These are phyloP conservation scores for Sphagnum magellanicum DNA, from an alignment of 228 moss, liverwort and hornwort genomes.

Conservation along the genomic window DNA sequence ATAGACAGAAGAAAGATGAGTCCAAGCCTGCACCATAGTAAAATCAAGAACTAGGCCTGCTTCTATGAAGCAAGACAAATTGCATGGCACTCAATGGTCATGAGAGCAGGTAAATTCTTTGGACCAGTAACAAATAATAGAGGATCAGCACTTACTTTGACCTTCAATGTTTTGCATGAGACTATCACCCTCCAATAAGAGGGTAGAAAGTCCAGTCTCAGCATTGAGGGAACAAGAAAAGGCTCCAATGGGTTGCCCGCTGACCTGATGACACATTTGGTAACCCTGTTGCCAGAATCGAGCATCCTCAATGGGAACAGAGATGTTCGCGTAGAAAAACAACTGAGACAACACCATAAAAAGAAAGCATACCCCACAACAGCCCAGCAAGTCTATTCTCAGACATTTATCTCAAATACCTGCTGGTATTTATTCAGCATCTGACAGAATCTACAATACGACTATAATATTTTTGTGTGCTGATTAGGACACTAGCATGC, in stretches of 20 bases:
- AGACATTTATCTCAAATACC: not conserved
- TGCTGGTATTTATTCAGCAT: no score
- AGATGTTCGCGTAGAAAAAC: constrained; percentile 68
- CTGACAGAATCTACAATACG: no score
- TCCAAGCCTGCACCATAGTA: no score
- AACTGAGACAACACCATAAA: constrained; percentile 34
- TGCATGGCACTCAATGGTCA: constrained; percentile 3
- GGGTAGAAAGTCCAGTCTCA: constrained; percentile 27
- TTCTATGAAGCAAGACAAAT: no score
- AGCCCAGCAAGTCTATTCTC: not conserved
- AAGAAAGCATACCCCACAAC: not conserved
- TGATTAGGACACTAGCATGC: no score
- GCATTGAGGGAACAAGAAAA: constrained; percentile 19
- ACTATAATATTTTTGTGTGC: no score
- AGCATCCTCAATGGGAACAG: constrained; percentile 83
- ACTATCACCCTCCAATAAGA: constrained; percentile 36
- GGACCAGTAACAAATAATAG: constrained; percentile 2
- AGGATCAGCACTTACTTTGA: constrained; percentile 3
- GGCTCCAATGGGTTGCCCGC: constrained; percentile 11
- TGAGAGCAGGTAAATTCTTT: constrained; percentile 10
- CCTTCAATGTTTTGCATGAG: constrained; percentile 42
- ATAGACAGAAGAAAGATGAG: no score
- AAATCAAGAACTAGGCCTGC: no score
- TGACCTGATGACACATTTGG: constrained; percentile 45
- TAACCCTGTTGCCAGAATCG: constrained; percentile 92